These are phyloP conservation scores for Candida gigantensis DNA, from an alignment of 1,139 yeast genomes.

Conservation along the genomic window DNA sequence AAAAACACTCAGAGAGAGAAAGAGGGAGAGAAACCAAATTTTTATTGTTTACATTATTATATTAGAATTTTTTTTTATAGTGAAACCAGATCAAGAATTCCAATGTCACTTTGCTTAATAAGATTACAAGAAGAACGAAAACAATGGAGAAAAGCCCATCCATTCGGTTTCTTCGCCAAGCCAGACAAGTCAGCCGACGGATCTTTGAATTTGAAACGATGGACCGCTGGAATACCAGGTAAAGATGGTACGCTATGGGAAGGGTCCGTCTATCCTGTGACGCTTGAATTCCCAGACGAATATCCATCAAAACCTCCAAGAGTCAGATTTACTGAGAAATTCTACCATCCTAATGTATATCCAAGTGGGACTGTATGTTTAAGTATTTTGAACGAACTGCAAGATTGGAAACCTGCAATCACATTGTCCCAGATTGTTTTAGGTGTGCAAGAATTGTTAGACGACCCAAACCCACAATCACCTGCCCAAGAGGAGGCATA, in stretches of 20 bases:
- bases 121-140: slow-evolving; percentile 88
- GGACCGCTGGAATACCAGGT: slow-evolving; percentile 98
- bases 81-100: neutral
- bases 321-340: slow-evolving; percentile 81
- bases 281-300: slow-evolving; percentile 81
- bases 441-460: slow-evolving; percentile 90
- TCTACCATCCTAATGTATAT: slow-evolving; percentile 95
- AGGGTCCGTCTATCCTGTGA: slow-evolving; percentile 85
- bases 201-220: slow-evolving; percentile 73
- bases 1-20: neutral
- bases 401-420: slow-evolving; percentile 98
- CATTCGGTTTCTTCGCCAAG: slow-evolving; percentile 94
- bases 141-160: slow-evolving; percentile 98
- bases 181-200: slow-evolving; percentile 82
- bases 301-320: slow-evolving; percentile 97
- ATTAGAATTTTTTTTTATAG: no score
- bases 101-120: slow-evolving; percentile 63
- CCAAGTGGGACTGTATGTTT: slow-evolving; percentile 96
- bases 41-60: neutral
- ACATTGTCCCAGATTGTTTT: slow-evolving; percentile 85
- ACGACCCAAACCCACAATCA: slow-evolving; percentile 88
- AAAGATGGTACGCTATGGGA: slow-evolving; percentile 85
- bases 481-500: slow-evolving; percentile 99
- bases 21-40: neutral
- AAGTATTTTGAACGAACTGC: slow-evolving; percentile 89